phyloP scores from a whole-genome alignment of 1,139 yeast species.

The Hansenula sp. region DNA sequence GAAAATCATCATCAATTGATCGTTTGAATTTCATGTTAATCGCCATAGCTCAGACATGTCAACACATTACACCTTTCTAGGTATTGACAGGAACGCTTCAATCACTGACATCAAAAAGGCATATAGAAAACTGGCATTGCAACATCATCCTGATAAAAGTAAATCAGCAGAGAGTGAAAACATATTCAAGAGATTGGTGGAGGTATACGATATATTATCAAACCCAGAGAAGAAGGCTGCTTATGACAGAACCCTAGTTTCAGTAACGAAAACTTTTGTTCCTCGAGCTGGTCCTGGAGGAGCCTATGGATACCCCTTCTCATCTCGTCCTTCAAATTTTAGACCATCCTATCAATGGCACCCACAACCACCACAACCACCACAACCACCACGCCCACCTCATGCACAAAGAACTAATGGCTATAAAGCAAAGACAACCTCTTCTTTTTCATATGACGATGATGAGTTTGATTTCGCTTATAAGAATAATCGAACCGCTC shows the following conservation, averaged over 20 bases:
- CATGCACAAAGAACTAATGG: not conserved
- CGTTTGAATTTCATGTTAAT: not conserved
- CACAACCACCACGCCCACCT: not conserved
- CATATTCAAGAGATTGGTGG: conserved; percentile 1
- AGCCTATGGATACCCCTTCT: no score
- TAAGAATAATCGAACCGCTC: not conserved
- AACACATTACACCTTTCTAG: conserved; percentile 59
- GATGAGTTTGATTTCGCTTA: conserved; percentile 3
- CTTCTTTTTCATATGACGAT: not conserved
- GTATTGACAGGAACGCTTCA: conserved; percentile 54
- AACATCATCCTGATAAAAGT: conserved; percentile 94
- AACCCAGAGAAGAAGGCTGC: conserved; percentile 44
- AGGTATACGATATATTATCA: conserved; percentile 47
- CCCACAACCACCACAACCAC: no score
- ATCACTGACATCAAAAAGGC: conserved; percentile 82
- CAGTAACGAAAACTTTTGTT: not conserved
- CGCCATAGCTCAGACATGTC: not conserved
- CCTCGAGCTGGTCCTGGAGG: not conserved
- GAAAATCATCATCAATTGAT: no score
- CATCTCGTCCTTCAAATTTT: no score
- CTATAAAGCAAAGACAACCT: not conserved
- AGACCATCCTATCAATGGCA: no score
- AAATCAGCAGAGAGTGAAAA: conserved; percentile 48
- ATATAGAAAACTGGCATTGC: conserved; percentile 80
- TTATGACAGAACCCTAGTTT: conserved; percentile 40